Conservation (phyloP, 441 rosid genomes). For the Adansonia gregorii region DNA sequence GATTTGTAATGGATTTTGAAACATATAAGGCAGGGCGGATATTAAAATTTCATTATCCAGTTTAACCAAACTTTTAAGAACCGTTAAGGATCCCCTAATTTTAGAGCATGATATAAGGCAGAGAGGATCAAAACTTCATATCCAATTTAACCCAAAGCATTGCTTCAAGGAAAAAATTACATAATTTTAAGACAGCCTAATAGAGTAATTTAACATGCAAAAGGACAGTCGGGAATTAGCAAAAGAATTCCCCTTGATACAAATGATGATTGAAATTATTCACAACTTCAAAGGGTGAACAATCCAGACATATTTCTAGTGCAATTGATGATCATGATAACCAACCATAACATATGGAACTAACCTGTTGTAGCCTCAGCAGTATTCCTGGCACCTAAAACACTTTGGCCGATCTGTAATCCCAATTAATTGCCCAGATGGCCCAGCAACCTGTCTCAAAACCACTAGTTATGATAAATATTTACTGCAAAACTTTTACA, state of each 20-base stretch:
- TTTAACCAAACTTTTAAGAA: neutral
- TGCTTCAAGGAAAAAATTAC: neutral
- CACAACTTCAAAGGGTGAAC: constrained; percentile 1
- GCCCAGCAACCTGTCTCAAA: constrained; percentile 56
- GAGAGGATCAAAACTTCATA: constrained; percentile 34
- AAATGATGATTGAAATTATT: too few species aligned
- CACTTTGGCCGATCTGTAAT: constrained; percentile 61
- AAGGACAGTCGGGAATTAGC: neutral
- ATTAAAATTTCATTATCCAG: neutral
- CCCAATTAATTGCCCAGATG: constrained; percentile 73
- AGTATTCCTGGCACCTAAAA: constrained; percentile 57
- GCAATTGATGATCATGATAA: neutral
- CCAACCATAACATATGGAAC: constrained; percentile 19
- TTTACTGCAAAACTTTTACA: neutral
- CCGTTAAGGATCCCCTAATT: neutral
- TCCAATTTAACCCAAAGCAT: constrained; percentile 45
- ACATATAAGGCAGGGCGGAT: neutral
- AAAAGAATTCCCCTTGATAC: neutral
- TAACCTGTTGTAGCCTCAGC: constrained; percentile 58
- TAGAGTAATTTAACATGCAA: neutral
- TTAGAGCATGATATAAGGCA: neutral
- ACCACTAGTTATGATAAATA: constrained; percentile 5
- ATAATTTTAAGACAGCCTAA: neutral
- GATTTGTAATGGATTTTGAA: neutral
- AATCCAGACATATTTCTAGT: constrained; percentile 1